Base-by-base conservation (phyloP, 495 filamentous ascomycete species). In the Margaritispora aquatica region DNA sequence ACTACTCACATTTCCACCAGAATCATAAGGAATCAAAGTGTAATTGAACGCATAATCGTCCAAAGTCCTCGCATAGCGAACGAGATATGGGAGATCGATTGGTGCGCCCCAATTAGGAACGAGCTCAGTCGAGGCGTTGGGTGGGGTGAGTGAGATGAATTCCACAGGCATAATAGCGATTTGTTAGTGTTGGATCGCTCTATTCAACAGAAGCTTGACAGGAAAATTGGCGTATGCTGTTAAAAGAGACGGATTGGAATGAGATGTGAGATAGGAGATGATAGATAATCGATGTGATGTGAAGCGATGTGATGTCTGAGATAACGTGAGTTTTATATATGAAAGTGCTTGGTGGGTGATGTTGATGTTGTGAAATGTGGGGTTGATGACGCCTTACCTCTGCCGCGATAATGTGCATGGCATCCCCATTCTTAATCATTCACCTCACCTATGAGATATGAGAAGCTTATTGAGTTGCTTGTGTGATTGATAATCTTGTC, bases 11-110 rank as follows among this genome's bases (percentile, higher is more conserved):
- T 70, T 79, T 36, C 62, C 77, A 5, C 74, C 74, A 2, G 75
- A 79, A 51, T 75, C 72, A 55, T 82, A 82, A 1, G 79, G 79
- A 3, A 82, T 74, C 1, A 82, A 68, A 0, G 79, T 82, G 61
- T 82, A 80, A 67, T 80, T 78, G 62, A 74, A 82, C 15, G 51
- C 75, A 65, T 80, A 79, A 51, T 80, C 79, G 60, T 82, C 77
- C 1, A 82, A 69, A 17, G 69, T 70, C 17, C 75, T 72, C 23
- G 79, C 77, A 61, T 82, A 82, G 26, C 78, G 73, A 9, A 61
- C 51, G 1, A 80, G 70, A 62, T 70, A 80, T 0, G 74, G 72
- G 10, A 73, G 74, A 56, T 82, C 78, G 52, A 80, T 75, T 1
- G 54, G 19, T 10, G 76, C 71, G 55, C 69, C 69, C 15, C 75